Evolutionary conservation across 345 rosid species (phyloP), one percentile per base, ranked within the genome.

Genomic region (Trapa incisa): DNA sequence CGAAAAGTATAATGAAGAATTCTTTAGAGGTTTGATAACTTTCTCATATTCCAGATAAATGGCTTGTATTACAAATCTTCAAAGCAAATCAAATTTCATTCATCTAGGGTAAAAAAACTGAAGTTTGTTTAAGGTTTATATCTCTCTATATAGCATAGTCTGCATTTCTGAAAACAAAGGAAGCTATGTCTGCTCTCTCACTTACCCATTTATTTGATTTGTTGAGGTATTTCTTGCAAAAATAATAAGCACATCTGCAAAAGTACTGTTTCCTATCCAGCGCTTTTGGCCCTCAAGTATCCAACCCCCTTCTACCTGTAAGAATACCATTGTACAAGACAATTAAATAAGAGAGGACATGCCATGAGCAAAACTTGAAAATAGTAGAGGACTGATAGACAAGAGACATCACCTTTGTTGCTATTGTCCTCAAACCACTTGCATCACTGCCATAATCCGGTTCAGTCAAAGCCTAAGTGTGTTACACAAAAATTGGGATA

Each of bases 361-460:
- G 45, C 15, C 3, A 12, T 17, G 33, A 32, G 73, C n/a, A 70
- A 39, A 9, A 22, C 22, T 37, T 32, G 37, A 65, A 65, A 7
- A 2, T n/a, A 8, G 32, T 35, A 72, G 36, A 16, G 37, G 36
- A 6, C 63, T 58, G 60, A 68, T 58, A 36, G 60, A 56, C 53
- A 43, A 70, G 70, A 72, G 73, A 54, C 65, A 57, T 35, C 70
- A 94, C 99, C 96, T 89, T 89, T 72, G 75, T 89, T 42, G 99
- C 99, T 63, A 85, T 86, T 73, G 99, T 86, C 74, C 67, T 80
- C 66, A 94, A 70, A 76, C 78, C 75, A 72, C 96, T 94, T 60
- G 99, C 99, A 80, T 94, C 99, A 70, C 99, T 94, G 73, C 99
- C 99, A 80, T 87, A 86, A 58, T 81, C 92, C 43, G 99, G 96